Percentiles rank a stretch among this genome's conserved stretches.
Evolutionary conservation across 768 basidiomycete species (phyloP).

Genomic region (Suillus subaureus): DNA sequence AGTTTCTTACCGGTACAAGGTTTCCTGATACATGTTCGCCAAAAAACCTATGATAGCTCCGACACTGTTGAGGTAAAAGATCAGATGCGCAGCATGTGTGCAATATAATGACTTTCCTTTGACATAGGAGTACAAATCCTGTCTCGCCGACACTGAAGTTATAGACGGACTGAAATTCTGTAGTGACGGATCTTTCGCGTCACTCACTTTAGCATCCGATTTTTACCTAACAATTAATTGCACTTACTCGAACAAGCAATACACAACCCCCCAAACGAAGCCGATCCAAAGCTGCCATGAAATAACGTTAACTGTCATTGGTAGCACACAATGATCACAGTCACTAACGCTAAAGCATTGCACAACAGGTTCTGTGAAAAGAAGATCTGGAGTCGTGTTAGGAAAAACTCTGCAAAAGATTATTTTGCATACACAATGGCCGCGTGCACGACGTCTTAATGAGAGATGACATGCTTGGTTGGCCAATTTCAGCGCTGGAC

Average conservation of each 20-base stretch:
- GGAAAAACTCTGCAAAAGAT: not conserved
- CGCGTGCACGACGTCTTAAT: slow-evolving; percentile 71
- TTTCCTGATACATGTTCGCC: slow-evolving; percentile 49
- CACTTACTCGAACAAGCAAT: slow-evolving; percentile 59
- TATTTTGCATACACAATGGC: slow-evolving; percentile 58
- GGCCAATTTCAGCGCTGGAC: slow-evolving; percentile 64
- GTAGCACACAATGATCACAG: not conserved
- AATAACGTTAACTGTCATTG: not conserved
- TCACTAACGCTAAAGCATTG: slow-evolving; percentile 64
- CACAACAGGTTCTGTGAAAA: slow-evolving; percentile 64
- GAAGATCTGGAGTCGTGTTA: slow-evolving; percentile 19
- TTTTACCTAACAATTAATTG: not conserved
- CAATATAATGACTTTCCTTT: slow-evolving; percentile 42
- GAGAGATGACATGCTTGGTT: slow-evolving; percentile 50
- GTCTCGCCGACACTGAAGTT: slow-evolving; percentile 60
- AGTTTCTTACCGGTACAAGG: slow-evolving; percentile 45
- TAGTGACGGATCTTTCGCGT: slow-evolving; percentile 48
- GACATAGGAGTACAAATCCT: slow-evolving; percentile 58
- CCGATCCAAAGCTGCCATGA: slow-evolving; percentile 58
- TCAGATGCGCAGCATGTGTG: not conserved
- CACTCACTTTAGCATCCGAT: not conserved
- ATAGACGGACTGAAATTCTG: slow-evolving; percentile 58
- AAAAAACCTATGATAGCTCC: slow-evolving; percentile 50
- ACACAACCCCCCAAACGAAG: slow-evolving; percentile 76
- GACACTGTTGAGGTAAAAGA: slow-evolving; percentile 40